Evolutionary conservation across 768 basidiomycete species (phyloP).

Genomic region (Tylopilus balloui): DNA sequence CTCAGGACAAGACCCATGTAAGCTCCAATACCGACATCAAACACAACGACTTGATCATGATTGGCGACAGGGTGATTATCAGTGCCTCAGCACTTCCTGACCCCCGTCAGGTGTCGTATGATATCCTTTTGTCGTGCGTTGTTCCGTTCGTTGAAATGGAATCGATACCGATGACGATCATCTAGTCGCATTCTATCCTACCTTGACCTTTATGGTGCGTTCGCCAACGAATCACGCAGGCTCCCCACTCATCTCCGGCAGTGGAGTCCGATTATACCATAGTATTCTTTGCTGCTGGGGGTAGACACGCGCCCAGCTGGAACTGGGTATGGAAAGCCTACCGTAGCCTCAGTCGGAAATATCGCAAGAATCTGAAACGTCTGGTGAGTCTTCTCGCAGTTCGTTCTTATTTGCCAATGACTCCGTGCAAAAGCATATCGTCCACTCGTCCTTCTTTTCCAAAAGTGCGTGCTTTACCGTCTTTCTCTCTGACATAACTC

Average conservation of each 20-base stretch:
- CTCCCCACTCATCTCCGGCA: slow-evolving; percentile 26
- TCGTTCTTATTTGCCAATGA: slow-evolving; percentile 8
- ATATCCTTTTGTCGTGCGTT: slow-evolving; percentile 66
- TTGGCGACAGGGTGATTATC: slow-evolving; percentile 64
- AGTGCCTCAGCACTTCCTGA: slow-evolving; percentile 82
- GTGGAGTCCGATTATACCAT: slow-evolving; percentile 89
- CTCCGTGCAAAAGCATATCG: slow-evolving; percentile 61
- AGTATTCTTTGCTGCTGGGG: slow-evolving; percentile 81
- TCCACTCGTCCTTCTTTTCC: slow-evolving; percentile 84
- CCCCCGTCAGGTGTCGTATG: slow-evolving; percentile 71
- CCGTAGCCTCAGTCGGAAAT: slow-evolving; percentile 73
- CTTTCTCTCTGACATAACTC: slow-evolving; percentile 5
- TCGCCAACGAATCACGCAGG: not conserved
- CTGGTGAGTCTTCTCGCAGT: slow-evolving; percentile 44
- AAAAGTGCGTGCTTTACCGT: slow-evolving; percentile 53
- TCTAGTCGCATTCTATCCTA: slow-evolving; percentile 71
- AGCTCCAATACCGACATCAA: slow-evolving; percentile 24
- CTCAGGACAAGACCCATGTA: slow-evolving; percentile 83
- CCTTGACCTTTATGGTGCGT: slow-evolving; percentile 73
- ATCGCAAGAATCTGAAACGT: slow-evolving; percentile 83
- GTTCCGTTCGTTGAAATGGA: slow-evolving; percentile 8
- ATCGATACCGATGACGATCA: slow-evolving; percentile 5
- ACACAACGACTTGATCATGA: slow-evolving; percentile 6
- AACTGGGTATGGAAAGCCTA: slow-evolving; percentile 93
- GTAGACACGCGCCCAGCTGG: slow-evolving; percentile 71